Conservation (phyloP, 2,329 filamentous ascomycete genomes). For the Myriosclerotinia duriaeana region DNA sequence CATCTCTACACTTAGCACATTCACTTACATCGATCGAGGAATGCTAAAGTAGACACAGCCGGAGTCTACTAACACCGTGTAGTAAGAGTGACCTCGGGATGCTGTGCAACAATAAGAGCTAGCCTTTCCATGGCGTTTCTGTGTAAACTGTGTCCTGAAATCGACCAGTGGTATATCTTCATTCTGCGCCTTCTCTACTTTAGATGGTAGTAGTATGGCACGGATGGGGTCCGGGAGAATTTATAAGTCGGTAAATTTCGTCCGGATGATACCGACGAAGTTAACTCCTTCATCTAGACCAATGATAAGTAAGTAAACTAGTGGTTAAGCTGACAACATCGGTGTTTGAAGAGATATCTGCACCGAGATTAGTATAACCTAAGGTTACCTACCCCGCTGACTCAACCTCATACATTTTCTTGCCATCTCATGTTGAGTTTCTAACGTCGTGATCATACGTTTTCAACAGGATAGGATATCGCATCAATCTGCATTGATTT, state of each 20-base stretch:
- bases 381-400: neutral
- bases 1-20: neutral
- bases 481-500: neutral
- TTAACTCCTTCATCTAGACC: neutral
- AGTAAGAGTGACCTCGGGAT: neutral
- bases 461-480: neutral
- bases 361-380: neutral
- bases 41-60: slow-evolving; percentile 2
- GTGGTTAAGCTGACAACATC: neutral
- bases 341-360: slow-evolving; percentile 1
- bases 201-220: neutral
- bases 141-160: neutral
- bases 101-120: neutral
- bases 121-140: neutral
- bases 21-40: neutral
- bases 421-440: slow-evolving; percentile 3
- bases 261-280: neutral
- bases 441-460: neutral
- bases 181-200: neutral
- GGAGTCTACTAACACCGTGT: slow-evolving; percentile 6
- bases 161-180: neutral
- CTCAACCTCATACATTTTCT: neutral
- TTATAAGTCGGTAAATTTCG: neutral
- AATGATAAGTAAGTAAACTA: neutral
- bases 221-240: neutral